Percentiles rank a stretch among this genome's conserved stretches.
Evolutionary conservation across 495 filamentous ascomycete species (phyloP).

Genomic region (Daldinia caldariorum): DNA sequence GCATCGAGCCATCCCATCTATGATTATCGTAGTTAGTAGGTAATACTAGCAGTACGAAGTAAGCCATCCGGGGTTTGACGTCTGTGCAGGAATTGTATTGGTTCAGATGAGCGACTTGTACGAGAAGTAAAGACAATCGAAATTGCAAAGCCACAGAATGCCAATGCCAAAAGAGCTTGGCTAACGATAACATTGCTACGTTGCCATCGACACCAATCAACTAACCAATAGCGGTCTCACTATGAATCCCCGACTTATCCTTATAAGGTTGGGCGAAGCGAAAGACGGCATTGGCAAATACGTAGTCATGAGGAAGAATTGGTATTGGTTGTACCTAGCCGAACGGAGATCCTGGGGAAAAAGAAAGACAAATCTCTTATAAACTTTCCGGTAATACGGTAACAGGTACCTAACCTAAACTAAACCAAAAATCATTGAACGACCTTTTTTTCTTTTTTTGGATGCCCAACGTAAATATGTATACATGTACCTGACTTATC

Average conservation of each 20-base stretch:
- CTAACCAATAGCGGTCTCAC: slow-evolving; percentile 13
- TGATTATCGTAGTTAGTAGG: no score
- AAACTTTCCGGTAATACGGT: slow-evolving; percentile 3
- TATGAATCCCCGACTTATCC: slow-evolving; percentile 16
- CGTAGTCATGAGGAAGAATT: slow-evolving; percentile 3
- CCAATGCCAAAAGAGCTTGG: slow-evolving; percentile 7
- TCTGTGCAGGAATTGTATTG: slow-evolving; percentile 20
- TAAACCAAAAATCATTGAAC: not conserved
- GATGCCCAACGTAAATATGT: not conserved
- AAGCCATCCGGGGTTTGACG: not conserved
- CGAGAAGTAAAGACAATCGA: slow-evolving; percentile 15
- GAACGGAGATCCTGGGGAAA: slow-evolving; percentile 37
- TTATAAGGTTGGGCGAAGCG: slow-evolving; percentile 25
- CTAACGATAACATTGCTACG: slow-evolving; percentile 23
- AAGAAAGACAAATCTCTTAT: slow-evolving; percentile 14
- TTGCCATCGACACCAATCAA: slow-evolving; percentile 12
- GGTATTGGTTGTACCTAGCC: slow-evolving; percentile 4
- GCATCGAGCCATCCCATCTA: slow-evolving; percentile 18
- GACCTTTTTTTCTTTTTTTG: not conserved
- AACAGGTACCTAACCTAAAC: not conserved
- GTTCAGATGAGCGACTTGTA: slow-evolving; percentile 12
- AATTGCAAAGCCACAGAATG: slow-evolving; percentile 31
- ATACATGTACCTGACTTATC: slow-evolving; percentile 1
- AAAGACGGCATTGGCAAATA: slow-evolving; percentile 29
- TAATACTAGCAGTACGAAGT: not conserved